A percentile compares a stretch with the other conserved stretches of the same genome.
phyloP scores from a whole-genome alignment of 345 rosid genomes.

The Stellera chamaejasme region DNA sequence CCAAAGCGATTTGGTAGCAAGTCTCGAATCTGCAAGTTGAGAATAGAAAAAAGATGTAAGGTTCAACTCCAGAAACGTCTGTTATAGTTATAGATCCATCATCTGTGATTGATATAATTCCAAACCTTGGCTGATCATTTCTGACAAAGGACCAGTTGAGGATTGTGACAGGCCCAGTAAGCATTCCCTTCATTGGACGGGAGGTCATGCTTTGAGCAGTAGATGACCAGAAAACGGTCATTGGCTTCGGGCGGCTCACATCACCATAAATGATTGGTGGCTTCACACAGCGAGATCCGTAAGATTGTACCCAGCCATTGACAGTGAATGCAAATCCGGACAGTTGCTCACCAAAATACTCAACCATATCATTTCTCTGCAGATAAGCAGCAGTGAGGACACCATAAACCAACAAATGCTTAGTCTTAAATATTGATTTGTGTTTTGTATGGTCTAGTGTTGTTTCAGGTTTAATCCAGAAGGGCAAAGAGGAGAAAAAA shows the following conservation, averaged over 20 bases:
- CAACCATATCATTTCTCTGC: slow-evolving; percentile 98
- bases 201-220: slow-evolving; percentile 89
- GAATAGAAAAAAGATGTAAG: not conserved
- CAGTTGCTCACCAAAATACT: slow-evolving; percentile 95
- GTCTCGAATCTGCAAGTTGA: slow-evolving; percentile 53
- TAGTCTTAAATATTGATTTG: no score
- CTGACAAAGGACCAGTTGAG: slow-evolving; percentile 98
- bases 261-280: slow-evolving; percentile 98
- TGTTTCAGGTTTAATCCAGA: not conserved
- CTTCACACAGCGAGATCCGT: slow-evolving; percentile 96
- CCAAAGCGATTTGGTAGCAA: slow-evolving; percentile 95
- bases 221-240: slow-evolving; percentile 98
- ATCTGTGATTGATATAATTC: not conserved
- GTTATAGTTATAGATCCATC: not conserved
- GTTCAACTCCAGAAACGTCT: no score
- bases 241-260: slow-evolving; percentile 96
- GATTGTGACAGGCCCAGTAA: slow-evolving; percentile 97
- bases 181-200: slow-evolving; percentile 99
- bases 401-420: no score
- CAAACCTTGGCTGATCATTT: slow-evolving; percentile 95
- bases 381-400: not conserved
- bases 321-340: slow-evolving; percentile 93
- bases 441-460: not conserved
- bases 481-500: slow-evolving; percentile 8
- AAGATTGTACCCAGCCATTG: slow-evolving; percentile 98